Base-by-base conservation (phyloP, 2,329 filamentous ascomycete genomes). In the Endoconidiophora laricicola region DNA sequence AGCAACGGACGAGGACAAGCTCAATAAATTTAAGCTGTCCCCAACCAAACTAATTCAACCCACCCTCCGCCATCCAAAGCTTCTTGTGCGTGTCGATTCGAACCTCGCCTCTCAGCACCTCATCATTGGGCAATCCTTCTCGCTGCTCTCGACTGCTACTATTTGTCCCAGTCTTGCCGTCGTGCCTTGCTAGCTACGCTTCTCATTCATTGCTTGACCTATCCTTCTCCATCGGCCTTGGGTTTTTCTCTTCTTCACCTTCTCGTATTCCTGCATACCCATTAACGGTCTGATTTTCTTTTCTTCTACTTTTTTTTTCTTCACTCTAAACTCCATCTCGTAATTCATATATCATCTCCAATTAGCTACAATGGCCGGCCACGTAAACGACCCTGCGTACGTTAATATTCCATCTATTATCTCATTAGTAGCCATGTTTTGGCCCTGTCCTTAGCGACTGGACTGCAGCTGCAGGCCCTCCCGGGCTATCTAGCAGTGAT, bases 301-400 rank as follows among this genome's bases (percentile, higher is more conserved):
- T 42, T 36, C 26, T 52, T 44, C 42, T 23, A 36, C 14, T 41
- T 52, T 47, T 29, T 47, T 45, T 46, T n/a, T 49, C 7, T 26
- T 44, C 18, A 42, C 39, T 41, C 44, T 26, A 5, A 22, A 38
- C 40, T 36, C 24, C 45, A 38, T 37, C 29, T 33, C 29, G 12
- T 33, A 33, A 33, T 1, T 10, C 5, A 29, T 33, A 33, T 33
- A 4, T 33, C 29, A 33, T 9, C 29, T 33, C 29, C 10, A 50
- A 29, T 26, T 36, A 44, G 38, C 45, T 22, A 50, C 44, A 44
- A 53, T 53, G 52, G 52, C 52, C 48, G 52, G 52, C 24, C 52
- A 53, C 48, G 50, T 53, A 48, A 53, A 53, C 40, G 52, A 53
- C 45, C 52, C 52, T 41, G 44, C 48, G 52, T 53, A 53, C 45